Evolutionary conservation across 441 rosid genomes (phyloP), one percentile per base, ranked within the genome.

Genomic region (Croton laevigatus): DNA sequence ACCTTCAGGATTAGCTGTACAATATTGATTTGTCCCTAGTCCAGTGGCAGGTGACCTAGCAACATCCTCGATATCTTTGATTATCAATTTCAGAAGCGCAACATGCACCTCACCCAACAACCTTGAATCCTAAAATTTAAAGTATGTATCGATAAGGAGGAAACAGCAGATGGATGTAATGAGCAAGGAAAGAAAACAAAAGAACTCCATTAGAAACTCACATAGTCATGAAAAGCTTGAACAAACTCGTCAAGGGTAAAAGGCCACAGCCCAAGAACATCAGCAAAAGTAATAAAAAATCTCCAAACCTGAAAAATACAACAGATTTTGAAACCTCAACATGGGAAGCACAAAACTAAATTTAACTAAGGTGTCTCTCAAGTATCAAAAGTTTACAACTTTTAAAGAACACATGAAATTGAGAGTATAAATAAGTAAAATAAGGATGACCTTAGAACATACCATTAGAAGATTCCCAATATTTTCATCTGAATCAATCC

Each of bases 401-500:
- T n/a, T 58, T 3, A 54, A 55, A 44, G 32, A 44, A 68, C 22
- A 40, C 52, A 70, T 23, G 16, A 10, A 66, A 52, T 51, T 46
- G 59, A n/a, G 42, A 40, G 13, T 27, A 20, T 17, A 13, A 65
- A 46, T 16, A 27, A 49, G 17, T 2, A 19, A 37, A 19, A 48
- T 32, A 27, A 55, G 53, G 72, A 59, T 11, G 51, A 69, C 34
- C 65, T 69, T 67, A 66, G 23, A 68, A 62, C 84, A 75, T 86
- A 95, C 99, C 99, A 96, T 96, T 73, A 96, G 83, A 81, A 96
- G 93, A 77, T 91, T 89, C 78, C 99, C 99, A 51, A 90, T 80
- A 79, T 84, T 90, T 72, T 88, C 89, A 67, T 91, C 94, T 5
- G 96, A 91, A 80, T 86, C 82, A 72, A 72, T 76, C 99, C 99